phyloP scores from a whole-genome alignment of 2,329 filamentous ascomycete species.

The Aspergillus spinulosporus region DNA sequence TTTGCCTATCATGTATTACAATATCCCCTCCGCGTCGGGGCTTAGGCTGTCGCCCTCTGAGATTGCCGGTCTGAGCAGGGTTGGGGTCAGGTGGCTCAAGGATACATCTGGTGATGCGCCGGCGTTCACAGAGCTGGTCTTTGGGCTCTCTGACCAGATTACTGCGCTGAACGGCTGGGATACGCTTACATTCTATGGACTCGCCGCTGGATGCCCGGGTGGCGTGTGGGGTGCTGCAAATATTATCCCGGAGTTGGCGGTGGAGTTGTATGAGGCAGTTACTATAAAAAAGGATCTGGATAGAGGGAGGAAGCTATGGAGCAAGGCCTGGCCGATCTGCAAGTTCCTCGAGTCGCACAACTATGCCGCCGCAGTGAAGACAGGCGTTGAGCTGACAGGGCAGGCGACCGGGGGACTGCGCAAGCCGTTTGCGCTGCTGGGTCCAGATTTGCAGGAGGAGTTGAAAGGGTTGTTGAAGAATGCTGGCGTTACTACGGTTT shows the following conservation, averaged over 20 bases:
- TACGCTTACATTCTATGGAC: conserved; percentile 55
- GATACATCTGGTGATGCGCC: conserved; percentile 56
- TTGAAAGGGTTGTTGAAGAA: conserved; percentile 40
- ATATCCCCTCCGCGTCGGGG: conserved; percentile 52
- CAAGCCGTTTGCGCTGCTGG: conserved; percentile 50
- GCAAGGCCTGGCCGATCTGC: conserved; percentile 53
- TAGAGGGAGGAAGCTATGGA: conserved; percentile 50
- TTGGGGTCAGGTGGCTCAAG: conserved; percentile 54
- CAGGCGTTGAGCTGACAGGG: conserved; percentile 51
- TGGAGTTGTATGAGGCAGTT: conserved; percentile 52
- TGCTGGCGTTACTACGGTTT: conserved; percentile 42
- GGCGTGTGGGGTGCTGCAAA: conserved; percentile 55
- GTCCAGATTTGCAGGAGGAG: conserved; percentile 35
- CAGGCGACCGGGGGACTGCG: conserved; percentile 50
- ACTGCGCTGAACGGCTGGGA: conserved; percentile 57
- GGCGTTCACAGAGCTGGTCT: conserved; percentile 52
- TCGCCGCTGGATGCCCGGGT: conserved; percentile 52
- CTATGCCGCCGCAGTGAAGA: conserved; percentile 52
- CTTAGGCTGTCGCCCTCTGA: conserved; percentile 45
- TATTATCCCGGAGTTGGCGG: conserved; percentile 51
- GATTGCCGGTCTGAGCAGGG: conserved; percentile 46
- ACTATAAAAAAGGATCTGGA: conserved; percentile 46
- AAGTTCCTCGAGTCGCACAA: conserved; percentile 53
- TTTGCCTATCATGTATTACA: conserved; percentile 54
- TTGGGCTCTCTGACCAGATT: conserved; percentile 44